phyloP scores from a whole-genome alignment of 176 grass and related monocot genomes.

The Oryza coarctata region DNA sequence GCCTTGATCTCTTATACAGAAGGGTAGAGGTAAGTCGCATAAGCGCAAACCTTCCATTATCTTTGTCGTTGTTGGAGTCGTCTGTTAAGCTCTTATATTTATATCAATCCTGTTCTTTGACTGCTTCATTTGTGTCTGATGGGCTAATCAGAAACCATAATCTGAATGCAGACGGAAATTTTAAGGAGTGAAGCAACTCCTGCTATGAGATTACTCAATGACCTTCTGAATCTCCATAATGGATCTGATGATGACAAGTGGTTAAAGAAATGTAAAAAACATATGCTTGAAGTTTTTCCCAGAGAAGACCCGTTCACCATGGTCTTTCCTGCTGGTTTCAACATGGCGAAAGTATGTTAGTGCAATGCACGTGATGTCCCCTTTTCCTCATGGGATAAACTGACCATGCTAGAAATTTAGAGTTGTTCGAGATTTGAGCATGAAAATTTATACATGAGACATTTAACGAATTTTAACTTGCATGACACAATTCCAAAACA shows the following conservation, averaged over 20 bases:
- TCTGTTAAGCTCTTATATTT: conserved; percentile 3
- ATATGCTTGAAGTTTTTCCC: conserved; percentile 70
- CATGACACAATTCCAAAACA: background rate
- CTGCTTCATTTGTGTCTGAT: background rate
- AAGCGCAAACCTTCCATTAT: background rate
- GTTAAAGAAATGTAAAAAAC: conserved; percentile 86
- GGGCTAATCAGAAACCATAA: conserved; percentile 25
- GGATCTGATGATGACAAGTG: conserved; percentile 72
- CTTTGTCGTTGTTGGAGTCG: background rate
- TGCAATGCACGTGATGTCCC: conserved; percentile 8
- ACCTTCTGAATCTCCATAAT: conserved; percentile 89
- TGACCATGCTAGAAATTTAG: background rate
- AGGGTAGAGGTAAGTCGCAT: conserved; percentile 60
- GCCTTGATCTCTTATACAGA: conserved; percentile 94
- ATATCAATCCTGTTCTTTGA: background rate
- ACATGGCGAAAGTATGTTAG: conserved; percentile 71
- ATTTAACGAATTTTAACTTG: background rate
- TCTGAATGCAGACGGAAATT: conserved; percentile 70
- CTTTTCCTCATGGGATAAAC: conserved; percentile 3
- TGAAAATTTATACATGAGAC: background rate
- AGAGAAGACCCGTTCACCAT: conserved; percentile 86
- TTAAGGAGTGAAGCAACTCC: conserved; percentile 88
- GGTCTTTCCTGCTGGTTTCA: conserved; percentile 69
- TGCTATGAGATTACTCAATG: conserved; percentile 84
- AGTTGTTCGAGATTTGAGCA: background rate